Percentiles rank a stretch among this genome's conserved stretches.
These are phyloP conservation scores for Lentinus brumalis DNA, from an alignment of 768 basidiomycete species.

Conservation along the genomic window DNA sequence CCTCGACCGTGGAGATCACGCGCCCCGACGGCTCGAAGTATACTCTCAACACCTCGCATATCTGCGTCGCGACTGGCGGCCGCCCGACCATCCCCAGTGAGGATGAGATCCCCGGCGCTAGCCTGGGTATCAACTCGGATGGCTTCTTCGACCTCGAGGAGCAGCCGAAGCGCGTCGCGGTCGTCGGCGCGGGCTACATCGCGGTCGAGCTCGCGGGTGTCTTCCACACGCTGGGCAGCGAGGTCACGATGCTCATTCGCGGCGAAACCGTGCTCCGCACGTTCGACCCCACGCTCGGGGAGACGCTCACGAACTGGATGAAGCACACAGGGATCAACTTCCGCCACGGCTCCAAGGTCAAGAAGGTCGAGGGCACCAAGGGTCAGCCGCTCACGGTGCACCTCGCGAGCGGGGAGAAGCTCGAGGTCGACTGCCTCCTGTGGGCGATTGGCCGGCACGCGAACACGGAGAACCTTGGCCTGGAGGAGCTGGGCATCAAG, in stretches of 20 bases:
- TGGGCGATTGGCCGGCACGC: constrained; percentile 95
- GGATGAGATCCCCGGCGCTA: constrained; percentile 83
- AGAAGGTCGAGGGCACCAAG: constrained; percentile 73
- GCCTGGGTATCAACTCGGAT: constrained; percentile 89
- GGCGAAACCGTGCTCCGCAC: constrained; percentile 88
- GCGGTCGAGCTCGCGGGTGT: constrained; percentile 97
- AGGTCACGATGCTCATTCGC: constrained; percentile 92
- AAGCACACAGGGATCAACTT: constrained; percentile 90
- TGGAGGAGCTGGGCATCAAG: constrained; percentile 78
- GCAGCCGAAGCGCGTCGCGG: constrained; percentile 90
- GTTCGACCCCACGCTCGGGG: constrained; percentile 87
- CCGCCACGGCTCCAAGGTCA: constrained; percentile 76
- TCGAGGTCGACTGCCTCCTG: constrained; percentile 84
- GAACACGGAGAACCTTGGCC: constrained; percentile 74
- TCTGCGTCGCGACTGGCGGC: constrained; percentile 88
- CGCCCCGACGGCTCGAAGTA: constrained; percentile 69
- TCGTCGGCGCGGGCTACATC: constrained; percentile 97
- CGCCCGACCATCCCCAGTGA: constrained; percentile 79
- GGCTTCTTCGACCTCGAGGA: constrained; percentile 93
- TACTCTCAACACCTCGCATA: constrained; percentile 71
- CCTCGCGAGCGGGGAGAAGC: constrained; percentile 69
- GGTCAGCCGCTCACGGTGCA: constrained; percentile 76
- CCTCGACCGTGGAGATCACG: constrained; percentile 73
- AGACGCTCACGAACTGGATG: constrained; percentile 88
- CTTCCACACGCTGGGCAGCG: constrained; percentile 85